These are phyloP conservation scores for Mycosphaerella arachidis DNA, from an alignment of 2,329 filamentous ascomycete genomes.

Conservation along the genomic window DNA sequence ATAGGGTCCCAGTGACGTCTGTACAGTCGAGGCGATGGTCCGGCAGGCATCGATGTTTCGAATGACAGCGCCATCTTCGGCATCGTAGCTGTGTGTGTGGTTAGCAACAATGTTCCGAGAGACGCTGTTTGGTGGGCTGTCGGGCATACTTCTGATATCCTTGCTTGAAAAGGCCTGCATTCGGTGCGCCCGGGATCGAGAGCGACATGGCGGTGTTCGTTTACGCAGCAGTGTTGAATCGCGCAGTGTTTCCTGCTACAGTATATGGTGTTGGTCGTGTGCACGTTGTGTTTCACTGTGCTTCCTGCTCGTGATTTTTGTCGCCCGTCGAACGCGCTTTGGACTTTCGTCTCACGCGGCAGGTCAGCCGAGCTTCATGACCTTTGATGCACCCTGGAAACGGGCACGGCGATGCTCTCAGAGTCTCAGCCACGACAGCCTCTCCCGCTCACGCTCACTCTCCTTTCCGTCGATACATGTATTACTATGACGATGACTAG, in stretches of 20 bases:
- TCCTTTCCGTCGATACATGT: neutral
- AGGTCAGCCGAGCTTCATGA: neutral
- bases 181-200: conserved; percentile 89
- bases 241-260: neutral
- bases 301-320: neutral
- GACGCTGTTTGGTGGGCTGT: conserved; percentile 3
- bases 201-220: conserved; percentile 68
- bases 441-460: neutral
- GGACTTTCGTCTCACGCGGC: neutral
- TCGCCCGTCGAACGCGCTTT: neutral
- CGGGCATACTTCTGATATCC: conserved; percentile 87
- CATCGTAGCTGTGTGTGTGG: conserved; percentile 70
- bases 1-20: conserved; percentile 94
- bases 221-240: neutral
- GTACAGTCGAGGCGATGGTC: conserved; percentile 90
- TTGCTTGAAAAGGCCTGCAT: conserved; percentile 88
- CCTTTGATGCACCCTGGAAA: neutral
- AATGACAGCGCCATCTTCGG: conserved; percentile 96
- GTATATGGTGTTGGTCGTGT: neutral
- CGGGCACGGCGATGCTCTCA: neutral
- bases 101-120: too few relatives aligned
- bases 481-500: neutral
- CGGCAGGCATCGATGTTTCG: conserved; percentile 98
- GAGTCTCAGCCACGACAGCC: neutral
- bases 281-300: neutral